These are phyloP conservation scores for Apiospora hydei DNA, from an alignment of 2,329 filamentous ascomycete genomes.

Conservation along the genomic window DNA sequence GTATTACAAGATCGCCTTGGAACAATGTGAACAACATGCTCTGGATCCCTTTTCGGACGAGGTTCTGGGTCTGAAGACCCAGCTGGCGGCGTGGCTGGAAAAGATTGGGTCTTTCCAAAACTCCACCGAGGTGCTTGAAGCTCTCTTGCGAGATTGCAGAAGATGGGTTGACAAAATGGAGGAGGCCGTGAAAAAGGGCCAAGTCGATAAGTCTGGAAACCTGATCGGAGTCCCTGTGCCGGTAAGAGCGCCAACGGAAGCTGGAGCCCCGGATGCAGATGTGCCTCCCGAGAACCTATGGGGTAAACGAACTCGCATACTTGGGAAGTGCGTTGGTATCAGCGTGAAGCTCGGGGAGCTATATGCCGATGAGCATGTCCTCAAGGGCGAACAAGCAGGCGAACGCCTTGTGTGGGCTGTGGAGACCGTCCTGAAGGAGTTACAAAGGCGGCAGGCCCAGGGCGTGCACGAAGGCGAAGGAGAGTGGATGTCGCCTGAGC, in stretches of 20 bases:
- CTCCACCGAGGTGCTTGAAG: conserved; percentile 79
- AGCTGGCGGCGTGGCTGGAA: conserved; percentile 81
- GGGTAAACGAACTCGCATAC: conserved; percentile 68
- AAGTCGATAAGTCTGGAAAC: conserved; percentile 50
- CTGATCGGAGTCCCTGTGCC: conserved; percentile 35
- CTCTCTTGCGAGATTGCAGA: conserved; percentile 73
- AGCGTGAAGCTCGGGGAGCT: conserved; percentile 86
- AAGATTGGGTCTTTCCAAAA: conserved; percentile 73
- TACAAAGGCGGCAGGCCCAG: conserved; percentile 69
- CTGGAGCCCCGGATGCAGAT: conserved; percentile 36
- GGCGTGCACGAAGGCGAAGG: conserved; percentile 75
- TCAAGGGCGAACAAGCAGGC: conserved; percentile 77
- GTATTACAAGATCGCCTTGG: conserved; percentile 82
- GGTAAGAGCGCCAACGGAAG: conserved; percentile 25
- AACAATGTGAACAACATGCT: conserved; percentile 73
- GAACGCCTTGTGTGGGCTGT: conserved; percentile 81
- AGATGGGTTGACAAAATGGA: conserved; percentile 66
- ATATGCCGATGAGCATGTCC: conserved; percentile 78
- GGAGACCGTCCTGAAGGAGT: conserved; percentile 79
- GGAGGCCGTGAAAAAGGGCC: conserved; percentile 54
- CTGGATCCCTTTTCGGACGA: conserved; percentile 93
- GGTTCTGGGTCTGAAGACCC: conserved; percentile 86
- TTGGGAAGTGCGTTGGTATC: conserved; percentile 78
- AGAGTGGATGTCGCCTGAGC: conserved; percentile 72
- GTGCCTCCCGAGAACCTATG: conserved; percentile 56